phyloP scores from a whole-genome alignment of 805 yeast genomes.

The Candida nemodendra region DNA sequence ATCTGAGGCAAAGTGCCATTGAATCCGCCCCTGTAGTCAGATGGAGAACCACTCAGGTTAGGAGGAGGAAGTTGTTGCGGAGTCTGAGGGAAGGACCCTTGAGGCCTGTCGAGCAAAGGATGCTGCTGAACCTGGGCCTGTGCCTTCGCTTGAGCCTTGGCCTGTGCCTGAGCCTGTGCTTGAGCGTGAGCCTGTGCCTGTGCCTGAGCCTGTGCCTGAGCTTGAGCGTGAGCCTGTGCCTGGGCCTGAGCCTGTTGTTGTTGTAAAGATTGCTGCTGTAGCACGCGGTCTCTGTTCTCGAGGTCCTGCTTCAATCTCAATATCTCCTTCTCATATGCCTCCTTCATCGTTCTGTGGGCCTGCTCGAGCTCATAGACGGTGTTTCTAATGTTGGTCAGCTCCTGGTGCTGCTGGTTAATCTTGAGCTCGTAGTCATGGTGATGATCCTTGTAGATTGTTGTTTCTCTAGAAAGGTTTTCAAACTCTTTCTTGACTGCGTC shows the following conservation, averaged over 20 bases:
- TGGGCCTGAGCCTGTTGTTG: conserved; percentile 45
- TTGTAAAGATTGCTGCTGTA: conserved; percentile 40
- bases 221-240: conserved; percentile 37
- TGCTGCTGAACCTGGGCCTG: conserved; percentile 25
- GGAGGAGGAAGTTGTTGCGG: conserved; percentile 38
- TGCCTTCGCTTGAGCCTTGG: conserved; percentile 27
- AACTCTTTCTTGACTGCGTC: conserved; percentile 93
- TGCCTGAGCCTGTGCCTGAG: conserved; percentile 30
- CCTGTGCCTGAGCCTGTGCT: conserved; percentile 35
- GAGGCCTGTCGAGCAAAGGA: conserved; percentile 20
- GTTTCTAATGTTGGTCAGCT: conserved; percentile 90
- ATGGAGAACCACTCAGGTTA: conserved; percentile 28
- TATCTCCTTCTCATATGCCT: conserved; percentile 93
- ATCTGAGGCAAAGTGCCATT: conserved; percentile 25
- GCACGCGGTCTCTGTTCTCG: conserved; percentile 71
- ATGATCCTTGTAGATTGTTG: conserved; percentile 79
- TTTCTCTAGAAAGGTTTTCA: conserved; percentile 79
- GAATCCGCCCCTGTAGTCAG: conserved; percentile 22
- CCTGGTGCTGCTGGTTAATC: conserved; percentile 87
- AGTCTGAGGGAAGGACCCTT: conserved; percentile 23
- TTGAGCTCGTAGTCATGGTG: conserved; percentile 91
- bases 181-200: conserved; percentile 33
- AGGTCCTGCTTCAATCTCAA: conserved; percentile 80
- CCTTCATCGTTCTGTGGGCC: conserved; percentile 93
- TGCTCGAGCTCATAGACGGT: conserved; percentile 91